phyloP scores from a whole-genome alignment of 257 asterid species.

The Solanum chiquidenum region DNA sequence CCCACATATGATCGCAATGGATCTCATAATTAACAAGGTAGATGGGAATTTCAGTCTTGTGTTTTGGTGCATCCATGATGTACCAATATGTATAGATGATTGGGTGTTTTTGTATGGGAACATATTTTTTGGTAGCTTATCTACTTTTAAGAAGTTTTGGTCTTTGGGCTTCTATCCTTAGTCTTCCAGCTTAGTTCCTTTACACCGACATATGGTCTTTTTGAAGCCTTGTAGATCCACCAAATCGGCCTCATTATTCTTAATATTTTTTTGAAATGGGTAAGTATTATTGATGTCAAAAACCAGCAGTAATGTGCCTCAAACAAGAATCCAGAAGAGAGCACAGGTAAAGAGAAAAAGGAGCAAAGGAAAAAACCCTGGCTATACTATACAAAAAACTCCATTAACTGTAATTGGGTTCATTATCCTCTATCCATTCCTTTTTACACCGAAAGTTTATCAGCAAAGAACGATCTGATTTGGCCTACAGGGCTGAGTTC shows the following conservation, averaged over 20 bases:
- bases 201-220: neutral
- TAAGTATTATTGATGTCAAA: neutral
- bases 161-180: neutral
- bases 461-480: neutral
- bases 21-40: neutral
- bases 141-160: neutral
- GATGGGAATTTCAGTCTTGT: neutral
- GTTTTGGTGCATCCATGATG: neutral
- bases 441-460: neutral
- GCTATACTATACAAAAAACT: neutral
- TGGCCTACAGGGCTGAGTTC: neutral
- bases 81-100: neutral
- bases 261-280: neutral
- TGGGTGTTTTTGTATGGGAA: neutral
- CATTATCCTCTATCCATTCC: neutral
- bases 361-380: neutral
- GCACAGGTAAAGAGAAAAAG: neutral
- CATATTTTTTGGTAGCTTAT: neutral
- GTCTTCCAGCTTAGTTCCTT: neutral
- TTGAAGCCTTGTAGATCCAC: neutral
- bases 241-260: neutral
- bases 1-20: neutral
- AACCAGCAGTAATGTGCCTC: neutral
- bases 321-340: neutral
- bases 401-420: neutral